Evolutionary conservation across 2,329 filamentous ascomycete species (phyloP), one percentile per base, ranked within the genome.

Genomic region (Epichloe glyceriae): DNA sequence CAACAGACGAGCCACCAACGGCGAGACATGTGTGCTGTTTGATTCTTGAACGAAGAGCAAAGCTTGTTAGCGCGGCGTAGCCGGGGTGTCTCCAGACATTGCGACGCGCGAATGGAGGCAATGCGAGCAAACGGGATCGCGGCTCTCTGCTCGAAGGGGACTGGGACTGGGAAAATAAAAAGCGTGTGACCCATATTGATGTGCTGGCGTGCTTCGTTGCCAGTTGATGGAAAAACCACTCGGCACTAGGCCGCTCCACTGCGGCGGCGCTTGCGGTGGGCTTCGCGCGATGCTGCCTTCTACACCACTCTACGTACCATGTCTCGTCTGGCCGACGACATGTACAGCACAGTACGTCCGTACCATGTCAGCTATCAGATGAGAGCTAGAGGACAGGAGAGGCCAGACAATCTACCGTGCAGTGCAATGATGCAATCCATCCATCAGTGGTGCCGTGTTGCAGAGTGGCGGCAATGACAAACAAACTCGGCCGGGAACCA

Each of bases 181-280:
- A 45, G 41, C 76, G 76, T 79, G 78, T 78, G 78, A 80, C 78
- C 79, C 78, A 79, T 80, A 72, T 74, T 86, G 87, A 89, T 94
- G 88, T 85, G 88, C 77, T 94, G 88, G 88, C 88, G 83, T 83
- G 74, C 75, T 76, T 84, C 76, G 76, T 81, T 79, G 79, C 86
- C 86, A 91, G 83, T 90, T 82, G 77, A 82, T 80, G 54, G 15
- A 50, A 73, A 74, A 77, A 70, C 69, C 71, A 73, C 72, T 75
- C 61, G 73, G 75, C 72, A 75, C 76, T 78, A 79, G 71, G 69
- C 73, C 75, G 74, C 76, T 79, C 79, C 78, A 82, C 78, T 68
- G 67, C 70, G 67, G 71, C 71, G 67, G 71, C 71, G 75, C 69
- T 72, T 70, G 67, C 66, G 68, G 44, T 49, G 50, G 48, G 26